Evolutionary conservation across 2,329 filamentous ascomycete genomes (phyloP).

Genomic region (Epichloe sp.): DNA sequence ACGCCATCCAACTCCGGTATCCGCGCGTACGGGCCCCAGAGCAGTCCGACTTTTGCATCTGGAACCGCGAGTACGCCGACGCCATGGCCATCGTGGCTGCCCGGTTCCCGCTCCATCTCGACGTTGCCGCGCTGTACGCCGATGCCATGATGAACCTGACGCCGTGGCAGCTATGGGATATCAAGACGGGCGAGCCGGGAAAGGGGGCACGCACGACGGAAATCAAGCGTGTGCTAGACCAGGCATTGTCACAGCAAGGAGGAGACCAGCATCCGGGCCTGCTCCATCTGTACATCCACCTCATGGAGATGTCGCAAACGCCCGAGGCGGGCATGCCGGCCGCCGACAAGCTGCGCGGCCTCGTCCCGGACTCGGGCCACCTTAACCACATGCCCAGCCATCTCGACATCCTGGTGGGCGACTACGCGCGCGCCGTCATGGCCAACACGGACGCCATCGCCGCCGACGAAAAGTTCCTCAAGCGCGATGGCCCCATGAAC

Average conservation of each 20-base stretch:
- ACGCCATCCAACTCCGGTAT: constrained; percentile 49
- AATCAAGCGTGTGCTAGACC: constrained; percentile 21
- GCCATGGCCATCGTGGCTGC: constrained; percentile 26
- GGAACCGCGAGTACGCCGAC: constrained; percentile 23
- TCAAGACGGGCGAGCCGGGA: constrained; percentile 20
- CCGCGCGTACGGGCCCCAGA: constrained; percentile 32
- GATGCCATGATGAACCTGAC: constrained; percentile 36
- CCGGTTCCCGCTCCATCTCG: constrained; percentile 26
- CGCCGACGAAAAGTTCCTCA: constrained; percentile 55
- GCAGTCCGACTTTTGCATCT: constrained; percentile 32
- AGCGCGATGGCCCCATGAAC: constrained; percentile 44
- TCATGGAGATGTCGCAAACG: constrained; percentile 61
- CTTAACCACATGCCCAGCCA: constrained; percentile 68
- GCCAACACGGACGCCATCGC: constrained; percentile 54
- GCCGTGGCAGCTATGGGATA: constrained; percentile 33
- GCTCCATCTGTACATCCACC: constrained; percentile 63
- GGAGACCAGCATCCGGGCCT: constrained; percentile 50
- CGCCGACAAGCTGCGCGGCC: constrained; percentile 47
- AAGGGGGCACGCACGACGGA: constrained; percentile 20
- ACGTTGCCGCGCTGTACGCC: constrained; percentile 23
- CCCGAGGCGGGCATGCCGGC: constrained; percentile 50
- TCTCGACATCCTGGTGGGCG: constrained; percentile 58
- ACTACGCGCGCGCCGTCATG: constrained; percentile 52
- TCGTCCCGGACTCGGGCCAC: constrained; percentile 59
- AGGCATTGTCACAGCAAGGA: constrained; percentile 32